Evolutionary conservation across 2,329 filamentous ascomycete genomes (phyloP).

Genomic region (Rugonectria rugulosa): DNA sequence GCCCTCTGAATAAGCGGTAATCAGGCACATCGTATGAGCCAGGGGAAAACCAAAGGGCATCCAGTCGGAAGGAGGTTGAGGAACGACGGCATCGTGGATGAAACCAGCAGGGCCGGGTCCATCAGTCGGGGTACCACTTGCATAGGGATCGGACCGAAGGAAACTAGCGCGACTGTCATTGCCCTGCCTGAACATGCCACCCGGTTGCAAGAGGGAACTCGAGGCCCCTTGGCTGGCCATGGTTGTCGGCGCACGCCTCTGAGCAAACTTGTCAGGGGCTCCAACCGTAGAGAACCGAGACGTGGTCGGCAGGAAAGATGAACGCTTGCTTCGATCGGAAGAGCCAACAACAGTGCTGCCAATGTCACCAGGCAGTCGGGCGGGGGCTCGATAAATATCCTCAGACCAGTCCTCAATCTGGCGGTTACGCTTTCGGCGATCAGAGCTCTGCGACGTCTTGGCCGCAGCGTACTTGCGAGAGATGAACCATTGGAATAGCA

Average conservation of each 20-base stretch:
- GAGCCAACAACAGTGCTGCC: conserved; percentile 67
- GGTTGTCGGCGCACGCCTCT: conserved; percentile 75
- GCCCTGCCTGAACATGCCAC: conserved; percentile 73
- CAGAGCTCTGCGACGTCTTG: conserved; percentile 83
- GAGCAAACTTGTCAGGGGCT: conserved; percentile 69
- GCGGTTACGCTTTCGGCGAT: conserved; percentile 83
- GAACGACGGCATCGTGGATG: conserved; percentile 94
- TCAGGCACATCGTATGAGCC: conserved; percentile 90
- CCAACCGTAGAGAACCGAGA: conserved; percentile 95
- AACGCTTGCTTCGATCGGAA: conserved; percentile 78
- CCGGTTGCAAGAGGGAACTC: conserved; percentile 74
- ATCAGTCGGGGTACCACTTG: conserved; percentile 64
- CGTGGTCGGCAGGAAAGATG: conserved; percentile 89
- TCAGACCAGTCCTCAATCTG: conserved; percentile 99
- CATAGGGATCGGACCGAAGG: conserved; percentile 65
- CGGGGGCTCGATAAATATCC: conserved; percentile 93
- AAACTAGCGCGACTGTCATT: conserved; percentile 72
- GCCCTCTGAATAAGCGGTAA: conserved; percentile 97
- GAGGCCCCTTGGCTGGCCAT: conserved; percentile 91
- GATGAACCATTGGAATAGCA: conserved; percentile 97
- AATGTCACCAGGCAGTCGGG: conserved; percentile 78
- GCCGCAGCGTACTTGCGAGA: conserved; percentile 83
- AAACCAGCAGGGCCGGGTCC: conserved; percentile 88
- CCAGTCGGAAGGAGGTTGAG: conserved; percentile 95
- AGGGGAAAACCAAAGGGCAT: conserved; percentile 96